These are phyloP conservation scores for Xylariomycetidae sp. DNA, from an alignment of 2,329 filamentous ascomycete genomes.

Conservation along the genomic window DNA sequence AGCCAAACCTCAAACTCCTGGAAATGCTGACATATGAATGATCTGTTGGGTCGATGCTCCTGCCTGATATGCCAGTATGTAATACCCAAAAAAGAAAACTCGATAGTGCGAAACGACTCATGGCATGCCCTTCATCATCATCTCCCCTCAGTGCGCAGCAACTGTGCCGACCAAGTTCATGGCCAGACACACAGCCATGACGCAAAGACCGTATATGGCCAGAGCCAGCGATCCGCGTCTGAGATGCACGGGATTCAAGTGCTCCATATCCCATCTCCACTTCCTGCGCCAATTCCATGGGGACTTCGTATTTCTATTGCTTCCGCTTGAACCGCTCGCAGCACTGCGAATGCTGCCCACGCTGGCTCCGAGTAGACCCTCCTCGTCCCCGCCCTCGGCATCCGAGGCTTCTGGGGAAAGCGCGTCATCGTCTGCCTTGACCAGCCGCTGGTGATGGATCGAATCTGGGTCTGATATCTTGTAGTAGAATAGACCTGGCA, in stretches of 20 bases:
- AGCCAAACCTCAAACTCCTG: too few species aligned
- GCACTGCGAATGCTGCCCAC: conserved; percentile 40
- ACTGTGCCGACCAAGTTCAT: conserved; percentile 80
- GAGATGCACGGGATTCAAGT: conserved; percentile 61
- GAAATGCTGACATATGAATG: too few species aligned
- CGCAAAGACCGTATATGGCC: conserved; percentile 75
- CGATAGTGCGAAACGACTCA: background rate
- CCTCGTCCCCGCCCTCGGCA: conserved; percentile 32
- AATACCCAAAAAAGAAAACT: background rate
- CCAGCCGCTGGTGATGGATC: conserved; percentile 75
- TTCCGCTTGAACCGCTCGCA: conserved; percentile 30
- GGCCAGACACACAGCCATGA: conserved; percentile 84
- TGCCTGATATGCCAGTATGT: background rate
- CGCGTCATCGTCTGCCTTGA: conserved; percentile 90
- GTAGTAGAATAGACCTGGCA: conserved; percentile 96
- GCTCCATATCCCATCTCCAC: conserved; percentile 57
- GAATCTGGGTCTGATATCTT: conserved; percentile 93
- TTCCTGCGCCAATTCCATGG: conserved; percentile 49
- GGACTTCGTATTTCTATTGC: conserved; percentile 31
- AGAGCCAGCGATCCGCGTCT: conserved; percentile 71
- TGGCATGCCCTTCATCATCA: too few species aligned
- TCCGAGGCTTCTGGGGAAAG: conserved; percentile 43
- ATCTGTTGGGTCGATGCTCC: too few species aligned
- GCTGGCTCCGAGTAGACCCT: conserved; percentile 39
- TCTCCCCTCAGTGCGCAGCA: too few species aligned